Conservation (phyloP, 192 early-diverging fungal genomes). For the Funneliformis mosseae region DNA sequence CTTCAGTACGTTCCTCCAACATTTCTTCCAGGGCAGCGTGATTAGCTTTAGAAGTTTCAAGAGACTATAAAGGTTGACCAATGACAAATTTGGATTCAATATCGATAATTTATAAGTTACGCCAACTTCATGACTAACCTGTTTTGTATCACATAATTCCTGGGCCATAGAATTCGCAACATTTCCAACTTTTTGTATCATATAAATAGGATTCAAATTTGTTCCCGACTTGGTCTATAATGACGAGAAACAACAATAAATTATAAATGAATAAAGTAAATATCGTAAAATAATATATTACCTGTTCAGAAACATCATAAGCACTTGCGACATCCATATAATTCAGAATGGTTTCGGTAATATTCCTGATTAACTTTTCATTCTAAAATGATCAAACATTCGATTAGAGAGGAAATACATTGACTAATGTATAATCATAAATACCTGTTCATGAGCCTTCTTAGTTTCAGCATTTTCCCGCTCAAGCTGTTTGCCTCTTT, state of each 20-base stretch:
- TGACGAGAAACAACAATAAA: not conserved
- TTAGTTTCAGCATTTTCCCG: not conserved
- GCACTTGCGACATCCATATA: not conserved
- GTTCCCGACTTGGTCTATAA: not conserved
- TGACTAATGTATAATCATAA: not conserved
- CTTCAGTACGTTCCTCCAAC: not conserved
- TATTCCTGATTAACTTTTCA: not conserved
- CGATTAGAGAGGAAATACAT: not conserved
- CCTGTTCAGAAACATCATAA: not conserved
- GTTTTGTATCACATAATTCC: slow-evolving; percentile 14
- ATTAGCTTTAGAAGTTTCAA: not conserved
- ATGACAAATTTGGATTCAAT: not conserved
- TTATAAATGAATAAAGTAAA: not conserved
- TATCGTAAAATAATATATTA: not conserved
- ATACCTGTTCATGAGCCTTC: not conserved
- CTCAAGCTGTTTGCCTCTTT: not conserved
- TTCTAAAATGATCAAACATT: not conserved
- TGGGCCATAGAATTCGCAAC: not conserved
- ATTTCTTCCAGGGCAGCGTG: not conserved
- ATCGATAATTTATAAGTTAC: not conserved
- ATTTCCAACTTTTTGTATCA: slow-evolving; percentile 14
- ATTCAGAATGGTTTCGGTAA: not conserved
- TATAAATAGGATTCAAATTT: slow-evolving; percentile 8
- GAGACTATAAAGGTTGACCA: not conserved
- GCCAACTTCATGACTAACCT: not conserved